These are phyloP conservation scores for Closterium sp. DNA, from an alignment of 139 green algal species.

Conservation along the genomic window DNA sequence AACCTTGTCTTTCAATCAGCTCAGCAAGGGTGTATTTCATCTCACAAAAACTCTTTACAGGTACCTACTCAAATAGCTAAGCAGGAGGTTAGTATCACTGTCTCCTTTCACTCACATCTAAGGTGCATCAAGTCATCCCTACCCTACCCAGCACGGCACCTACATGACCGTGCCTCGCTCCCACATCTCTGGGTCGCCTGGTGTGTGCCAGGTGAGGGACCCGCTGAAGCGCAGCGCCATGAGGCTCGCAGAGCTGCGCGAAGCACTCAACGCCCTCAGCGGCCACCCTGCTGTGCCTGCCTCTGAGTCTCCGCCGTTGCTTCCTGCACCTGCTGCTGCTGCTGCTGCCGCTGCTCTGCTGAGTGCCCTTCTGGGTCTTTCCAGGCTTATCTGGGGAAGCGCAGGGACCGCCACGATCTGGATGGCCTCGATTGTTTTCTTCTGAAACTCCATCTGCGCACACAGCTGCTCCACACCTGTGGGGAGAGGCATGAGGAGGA, in stretches of 20 bases:
- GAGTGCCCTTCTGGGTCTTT: neutral
- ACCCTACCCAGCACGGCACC: neutral
- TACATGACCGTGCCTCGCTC: neutral
- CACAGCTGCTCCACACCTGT: neutral
- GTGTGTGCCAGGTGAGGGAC: neutral
- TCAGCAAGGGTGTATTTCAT: no score
- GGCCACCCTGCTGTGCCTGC: neutral
- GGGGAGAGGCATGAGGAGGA: no score
- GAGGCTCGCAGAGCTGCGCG: neutral
- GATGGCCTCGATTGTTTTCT: neutral
- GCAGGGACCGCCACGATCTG: neutral
- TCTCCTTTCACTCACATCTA: no score
- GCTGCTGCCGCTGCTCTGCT: neutral
- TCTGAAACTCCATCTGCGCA: neutral
- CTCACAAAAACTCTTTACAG: no score
- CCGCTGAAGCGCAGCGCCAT: neutral
- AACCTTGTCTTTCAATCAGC: no score
- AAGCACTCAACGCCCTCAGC: neutral
- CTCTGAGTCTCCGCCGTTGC: neutral
- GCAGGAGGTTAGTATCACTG: no score
- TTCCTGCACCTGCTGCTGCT: neutral
- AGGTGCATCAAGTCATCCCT: no score
- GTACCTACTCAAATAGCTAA: no score
- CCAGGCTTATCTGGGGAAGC: neutral
- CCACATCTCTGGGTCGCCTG: neutral